Conservation (phyloP, 352 stramenopile species). For the Synura sp. region DNA sequence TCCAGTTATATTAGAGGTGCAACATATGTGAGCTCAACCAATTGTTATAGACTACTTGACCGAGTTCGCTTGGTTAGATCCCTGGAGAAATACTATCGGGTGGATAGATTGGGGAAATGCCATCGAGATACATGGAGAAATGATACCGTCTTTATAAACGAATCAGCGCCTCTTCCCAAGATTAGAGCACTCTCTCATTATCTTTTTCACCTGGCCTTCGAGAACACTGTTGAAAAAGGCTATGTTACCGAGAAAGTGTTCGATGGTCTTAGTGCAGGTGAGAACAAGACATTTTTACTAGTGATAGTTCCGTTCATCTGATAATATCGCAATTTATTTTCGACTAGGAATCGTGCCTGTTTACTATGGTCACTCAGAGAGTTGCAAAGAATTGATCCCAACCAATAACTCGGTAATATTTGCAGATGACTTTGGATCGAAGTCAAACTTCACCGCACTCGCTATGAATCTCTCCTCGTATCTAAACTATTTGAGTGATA, state of each 20-base stretch:
- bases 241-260: slow-evolving; percentile 47
- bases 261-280: slow-evolving; percentile 41
- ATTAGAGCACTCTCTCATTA: not conserved
- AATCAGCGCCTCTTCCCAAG: no score
- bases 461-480: not conserved
- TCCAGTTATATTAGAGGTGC: no score
- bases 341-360: slow-evolving; percentile 42
- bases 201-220: slow-evolving; percentile 43
- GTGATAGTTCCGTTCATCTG: no score
- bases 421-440: slow-evolving; percentile 43
- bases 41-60: no score
- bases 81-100: no score
- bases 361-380: slow-evolving; percentile 40
- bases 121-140: no score
- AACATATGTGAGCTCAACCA: no score
- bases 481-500: slow-evolving; percentile 39
- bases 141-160: no score
- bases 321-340: no score
- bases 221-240: slow-evolving; percentile 44
- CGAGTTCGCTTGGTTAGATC: no score
- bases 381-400: slow-evolving; percentile 32
- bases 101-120: no score
- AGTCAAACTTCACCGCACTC: not conserved
- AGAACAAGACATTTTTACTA: no score
- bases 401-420: slow-evolving; percentile 42